Percentiles rank a stretch among this genome's conserved stretches.
These are phyloP conservation scores for Nemania abortiva DNA, from an alignment of 2,329 filamentous ascomycete genomes.

Conservation along the genomic window DNA sequence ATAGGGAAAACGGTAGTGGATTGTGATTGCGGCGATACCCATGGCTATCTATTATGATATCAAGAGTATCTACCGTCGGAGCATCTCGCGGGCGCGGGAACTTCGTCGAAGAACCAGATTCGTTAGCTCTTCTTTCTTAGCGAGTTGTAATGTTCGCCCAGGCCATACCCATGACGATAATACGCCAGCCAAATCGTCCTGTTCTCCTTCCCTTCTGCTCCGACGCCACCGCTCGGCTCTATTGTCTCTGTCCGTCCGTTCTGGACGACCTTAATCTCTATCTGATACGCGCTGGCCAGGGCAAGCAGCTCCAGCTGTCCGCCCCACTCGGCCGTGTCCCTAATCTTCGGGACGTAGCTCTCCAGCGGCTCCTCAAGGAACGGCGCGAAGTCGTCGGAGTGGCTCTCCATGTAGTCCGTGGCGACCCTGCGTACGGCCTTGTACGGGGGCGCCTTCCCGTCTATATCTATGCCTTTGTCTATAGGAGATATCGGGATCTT, in stretches of 20 bases:
- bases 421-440: slow-evolving; percentile 76
- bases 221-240: slow-evolving; percentile 61
- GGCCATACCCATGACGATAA: slow-evolving; percentile 91
- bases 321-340: slow-evolving; percentile 94
- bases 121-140: slow-evolving; percentile 62
- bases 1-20: neutral
- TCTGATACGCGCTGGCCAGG: slow-evolving; percentile 81
- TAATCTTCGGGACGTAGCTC: slow-evolving; percentile 79
- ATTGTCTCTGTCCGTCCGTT: slow-evolving; percentile 85
- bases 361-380: slow-evolving; percentile 87
- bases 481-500: slow-evolving; percentile 57
- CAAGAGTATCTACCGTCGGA: neutral
- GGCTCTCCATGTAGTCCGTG: slow-evolving; percentile 79
- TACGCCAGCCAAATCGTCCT: slow-evolving; percentile 90
- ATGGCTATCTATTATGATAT: neutral
- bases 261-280: slow-evolving; percentile 87
- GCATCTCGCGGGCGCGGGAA: neutral
- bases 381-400: slow-evolving; percentile 84
- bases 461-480: neutral
- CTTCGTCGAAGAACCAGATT: neutral
- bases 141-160: slow-evolving; percentile 98
- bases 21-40: neutral
- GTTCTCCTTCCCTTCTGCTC: slow-evolving; percentile 37
- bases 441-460: slow-evolving; percentile 63
- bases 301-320: slow-evolving; percentile 91